Evolutionary conservation across 2,329 filamentous ascomycete genomes (phyloP).

Genomic region (Colletotrichum orchidophilum): DNA sequence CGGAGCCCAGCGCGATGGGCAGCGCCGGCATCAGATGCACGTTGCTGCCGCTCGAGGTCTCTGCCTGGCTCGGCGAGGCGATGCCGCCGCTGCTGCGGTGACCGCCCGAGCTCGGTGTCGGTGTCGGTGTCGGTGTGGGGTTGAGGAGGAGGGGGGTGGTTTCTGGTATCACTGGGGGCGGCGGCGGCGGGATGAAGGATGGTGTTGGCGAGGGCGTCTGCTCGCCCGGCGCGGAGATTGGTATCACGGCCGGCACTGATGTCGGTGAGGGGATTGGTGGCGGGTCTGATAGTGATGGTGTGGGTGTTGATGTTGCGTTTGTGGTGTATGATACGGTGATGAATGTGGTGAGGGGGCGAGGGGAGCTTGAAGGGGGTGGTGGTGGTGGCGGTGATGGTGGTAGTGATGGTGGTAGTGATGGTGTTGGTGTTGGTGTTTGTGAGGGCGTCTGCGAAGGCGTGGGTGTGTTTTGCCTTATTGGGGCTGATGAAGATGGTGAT

Average conservation of each 20-base stretch:
- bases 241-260: background rate
- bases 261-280: slow-evolving; percentile 14
- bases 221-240: background rate
- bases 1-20: slow-evolving; percentile 32
- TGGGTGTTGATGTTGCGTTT: slow-evolving; percentile 1
- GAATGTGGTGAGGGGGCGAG: slow-evolving; percentile 19
- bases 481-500: background rate
- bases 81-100: background rate
- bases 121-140: slow-evolving; percentile 10
- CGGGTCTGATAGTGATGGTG: slow-evolving; percentile 13
- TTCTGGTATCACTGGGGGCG: background rate
- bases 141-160: background rate
- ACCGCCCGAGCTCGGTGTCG: background rate
- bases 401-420: background rate
- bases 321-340: slow-evolving; percentile 20
- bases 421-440: background rate
- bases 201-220: slow-evolving; percentile 3
- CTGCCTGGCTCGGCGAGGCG: slow-evolving; percentile 22
- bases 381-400: background rate
- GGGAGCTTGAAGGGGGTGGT: background rate
- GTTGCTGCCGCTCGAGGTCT: background rate
- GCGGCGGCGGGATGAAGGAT: background rate
- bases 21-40: slow-evolving; percentile 34
- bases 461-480: background rate
- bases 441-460: background rate